A percentile compares a stretch with the other conserved stretches of the same genome.
Conservation (phyloP, 495 filamentous ascomycete species). For the Xylaria longipes region DNA sequence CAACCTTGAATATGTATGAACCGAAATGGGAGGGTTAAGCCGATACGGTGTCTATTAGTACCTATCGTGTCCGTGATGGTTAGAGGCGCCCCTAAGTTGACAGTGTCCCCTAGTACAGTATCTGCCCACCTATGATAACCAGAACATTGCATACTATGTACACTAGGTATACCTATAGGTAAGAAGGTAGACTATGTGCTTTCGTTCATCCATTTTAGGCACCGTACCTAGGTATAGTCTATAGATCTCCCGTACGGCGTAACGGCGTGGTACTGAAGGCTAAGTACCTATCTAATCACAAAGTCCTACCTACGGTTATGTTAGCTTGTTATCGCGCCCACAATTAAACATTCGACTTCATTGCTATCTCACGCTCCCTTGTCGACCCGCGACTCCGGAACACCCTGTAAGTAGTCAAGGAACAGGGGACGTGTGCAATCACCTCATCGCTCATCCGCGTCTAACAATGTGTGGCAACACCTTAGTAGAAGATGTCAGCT, state of each 20-base stretch:
- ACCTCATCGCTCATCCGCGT: not conserved
- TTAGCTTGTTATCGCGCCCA: not conserved
- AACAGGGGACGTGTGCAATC: conserved; percentile 13
- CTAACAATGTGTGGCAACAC: conserved; percentile 11
- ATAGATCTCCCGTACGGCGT: not conserved
- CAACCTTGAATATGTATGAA: conserved; percentile 8
- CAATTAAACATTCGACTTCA: not conserved
- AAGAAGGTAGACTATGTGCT: not conserved
- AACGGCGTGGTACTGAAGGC: not conserved
- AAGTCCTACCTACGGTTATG: conserved; percentile 1
- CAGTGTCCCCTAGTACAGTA: not conserved
- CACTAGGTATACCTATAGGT: not conserved
- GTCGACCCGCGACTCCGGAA: conserved; percentile 23
- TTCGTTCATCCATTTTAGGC: not conserved
- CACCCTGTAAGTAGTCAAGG: conserved; percentile 2
- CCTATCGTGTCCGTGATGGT: not conserved
- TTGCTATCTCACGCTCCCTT: not conserved
- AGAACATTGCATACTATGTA: not conserved
- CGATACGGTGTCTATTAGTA: not conserved
- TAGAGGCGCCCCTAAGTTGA: not conserved
- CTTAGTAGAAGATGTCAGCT: conserved; percentile 8
- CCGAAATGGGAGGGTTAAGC: not conserved
- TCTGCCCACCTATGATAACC: not conserved
- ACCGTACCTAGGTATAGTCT: not conserved
- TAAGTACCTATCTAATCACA: not conserved